phyloP scores from a whole-genome alignment of 129 eudicot species.

The Ambrosia artemisiifolia region DNA sequence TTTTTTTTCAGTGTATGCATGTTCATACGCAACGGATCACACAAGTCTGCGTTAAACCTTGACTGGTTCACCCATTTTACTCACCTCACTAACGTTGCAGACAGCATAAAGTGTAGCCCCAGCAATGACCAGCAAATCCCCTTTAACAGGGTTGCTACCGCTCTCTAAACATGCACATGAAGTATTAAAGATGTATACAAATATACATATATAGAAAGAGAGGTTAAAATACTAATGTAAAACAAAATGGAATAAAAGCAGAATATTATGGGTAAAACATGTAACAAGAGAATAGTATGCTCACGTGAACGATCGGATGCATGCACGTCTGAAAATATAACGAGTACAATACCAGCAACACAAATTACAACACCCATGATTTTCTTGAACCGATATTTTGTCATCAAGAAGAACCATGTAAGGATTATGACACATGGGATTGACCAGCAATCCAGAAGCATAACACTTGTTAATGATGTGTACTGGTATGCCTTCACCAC shows the following conservation, averaged over 20 bases:
- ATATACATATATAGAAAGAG: not conserved
- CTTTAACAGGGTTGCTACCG: constrained; percentile 72
- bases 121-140: constrained; percentile 70
- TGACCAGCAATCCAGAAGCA: constrained; percentile 96
- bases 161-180: constrained; percentile 35
- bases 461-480: constrained; percentile 88
- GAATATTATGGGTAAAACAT: not conserved
- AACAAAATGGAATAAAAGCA: no score
- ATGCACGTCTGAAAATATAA: constrained; percentile 85
- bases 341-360: constrained; percentile 72
- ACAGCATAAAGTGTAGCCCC: no score
- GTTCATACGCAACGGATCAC: not conserved
- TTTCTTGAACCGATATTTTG: constrained; percentile 63
- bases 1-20: not conserved
- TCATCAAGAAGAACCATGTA: constrained; percentile 84
- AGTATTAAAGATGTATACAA: not conserved
- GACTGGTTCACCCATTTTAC: constrained; percentile 10
- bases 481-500: constrained; percentile 97
- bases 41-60: no score
- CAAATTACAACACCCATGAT: constrained; percentile 65
- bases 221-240: no score
- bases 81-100: constrained; percentile 82
- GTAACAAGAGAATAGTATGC: constrained; percentile 12
- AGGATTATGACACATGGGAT: constrained; percentile 81
- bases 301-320: constrained; percentile 82